Conservation (phyloP, 2,329 filamentous ascomycete genomes). For the Colletotrichum gloeosporioides region DNA sequence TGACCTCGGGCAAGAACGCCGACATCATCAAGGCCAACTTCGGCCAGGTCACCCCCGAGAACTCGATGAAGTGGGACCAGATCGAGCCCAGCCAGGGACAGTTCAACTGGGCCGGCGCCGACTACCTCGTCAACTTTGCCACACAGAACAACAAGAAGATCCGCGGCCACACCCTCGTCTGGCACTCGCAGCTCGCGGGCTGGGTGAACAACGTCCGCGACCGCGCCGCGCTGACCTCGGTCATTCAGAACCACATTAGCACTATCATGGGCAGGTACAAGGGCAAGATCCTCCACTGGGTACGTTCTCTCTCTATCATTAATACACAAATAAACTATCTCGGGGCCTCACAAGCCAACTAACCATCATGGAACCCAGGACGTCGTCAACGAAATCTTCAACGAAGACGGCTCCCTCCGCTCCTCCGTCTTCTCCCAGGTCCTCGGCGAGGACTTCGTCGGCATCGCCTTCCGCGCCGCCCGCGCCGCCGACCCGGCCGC, state of each 20-base stretch:
- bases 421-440: slow-evolving; percentile 69
- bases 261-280: slow-evolving; percentile 64
- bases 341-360: background rate
- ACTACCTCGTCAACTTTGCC: slow-evolving; percentile 66
- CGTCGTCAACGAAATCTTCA: slow-evolving; percentile 70
- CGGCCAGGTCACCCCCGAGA: slow-evolving; percentile 70
- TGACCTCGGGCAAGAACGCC: slow-evolving; percentile 54
- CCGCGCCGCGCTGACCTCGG: slow-evolving; percentile 57
- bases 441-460: slow-evolving; percentile 73
- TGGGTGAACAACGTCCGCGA: slow-evolving; percentile 66
- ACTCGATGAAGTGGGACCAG: slow-evolving; percentile 74
- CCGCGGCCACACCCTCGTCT: slow-evolving; percentile 71
- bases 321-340: background rate
- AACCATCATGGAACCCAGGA: slow-evolving; percentile 39
- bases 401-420: slow-evolving; percentile 65
- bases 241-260: slow-evolving; percentile 65
- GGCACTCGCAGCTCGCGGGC: slow-evolving; percentile 64
- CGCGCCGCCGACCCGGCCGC: slow-evolving; percentile 68
- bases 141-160: slow-evolving; percentile 59
- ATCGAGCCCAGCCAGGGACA: slow-evolving; percentile 50
- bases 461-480: slow-evolving; percentile 73
- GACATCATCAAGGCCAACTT: slow-evolving; percentile 66
- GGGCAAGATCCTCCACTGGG: slow-evolving; percentile 67
- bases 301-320: background rate
- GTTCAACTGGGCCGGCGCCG: slow-evolving; percentile 63